Evolutionary conservation across 306 rosid species (phyloP), one percentile per base, ranked within the genome.

Genomic region (Quercus rubra): DNA sequence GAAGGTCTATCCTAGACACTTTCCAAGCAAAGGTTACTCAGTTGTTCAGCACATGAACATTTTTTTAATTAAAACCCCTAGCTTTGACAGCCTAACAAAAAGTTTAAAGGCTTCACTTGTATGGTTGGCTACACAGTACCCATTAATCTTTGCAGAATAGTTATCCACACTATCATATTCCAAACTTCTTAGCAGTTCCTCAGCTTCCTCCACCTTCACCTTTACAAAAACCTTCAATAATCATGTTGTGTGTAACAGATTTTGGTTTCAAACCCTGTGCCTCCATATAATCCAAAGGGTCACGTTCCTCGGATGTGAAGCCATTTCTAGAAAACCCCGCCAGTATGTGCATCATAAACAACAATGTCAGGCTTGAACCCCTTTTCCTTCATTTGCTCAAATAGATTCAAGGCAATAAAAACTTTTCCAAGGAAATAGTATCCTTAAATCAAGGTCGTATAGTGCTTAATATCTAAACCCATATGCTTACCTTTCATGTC

Each of bases 371-470:
- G 97, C 83, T 86, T 81, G 17, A 88, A 71, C 51, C 91, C 96
- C 41, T 73, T 84, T 38, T 79, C 85, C 77, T 70, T 83, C 93
- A 92, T 86, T 85, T 85, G 88, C 58, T 88, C 64, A 74, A 88
- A 85, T 77, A 88, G 21, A 38, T 74, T 57, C 23, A 54, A n/a
- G 21, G 93, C 97, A 81, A 73, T 58, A 64, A 2, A 5, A 28
- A 81, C 74, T 41, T 87, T 80, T 63, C 88, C 92, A 70, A 76
- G 81, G 67, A 79, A 79, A 79, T 75, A 89, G 74, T 83, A 87
- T 49, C 97, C 98, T 55, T 80, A 81, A 54, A 94, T 91, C 66
- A 94, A 70, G 7, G 97, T 94, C 5, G 94, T 94, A 82, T 87
- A 92, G 81, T 92, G 98, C 80, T 82, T 82, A 73, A 86, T 27